Evolutionary conservation across 163 green algal genomes (phyloP), one percentile per base, ranked within the genome.

Genomic region (Prototheca wickerhamii): DNA sequence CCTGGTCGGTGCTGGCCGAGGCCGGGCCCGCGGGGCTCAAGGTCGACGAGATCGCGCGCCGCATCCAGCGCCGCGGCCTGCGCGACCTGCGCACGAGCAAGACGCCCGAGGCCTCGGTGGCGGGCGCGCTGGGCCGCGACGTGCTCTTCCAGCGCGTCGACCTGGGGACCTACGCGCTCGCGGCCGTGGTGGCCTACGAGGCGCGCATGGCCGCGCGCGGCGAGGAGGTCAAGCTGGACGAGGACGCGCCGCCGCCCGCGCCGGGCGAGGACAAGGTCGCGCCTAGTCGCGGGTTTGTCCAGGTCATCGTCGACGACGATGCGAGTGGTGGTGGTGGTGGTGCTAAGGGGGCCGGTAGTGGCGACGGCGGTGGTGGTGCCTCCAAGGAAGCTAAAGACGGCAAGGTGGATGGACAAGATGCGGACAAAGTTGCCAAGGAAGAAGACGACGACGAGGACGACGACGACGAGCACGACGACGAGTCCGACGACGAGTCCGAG

Each of bases 1-100:
- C 84, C 18, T 95, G 87, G 87, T 70, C 81, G 69, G 86, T 95
- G 69, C 75, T 95, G 64, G 63, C 82, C n/a, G 80, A 84, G 33
- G 72, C 64, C 4, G 89, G 85, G 1, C 74, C 87, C 4, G 75
- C 82, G 28, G 89, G 89, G 4, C 64, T 96, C 67, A 49, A 44
- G 7, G 73, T 87, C 6, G 34, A 71, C 20, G 86, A 95, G 54
- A 86, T 96, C 58, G 80, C 84, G 4, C 65, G 73, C 4, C 75
- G 72, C 31, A 94, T 96, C 30, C 78, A 91, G 61, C 64, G 75
- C 40, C 54, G 61, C 21, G 84, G 86, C 23, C 70, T 91, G 58
- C 76, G 87, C 0, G 82, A 92, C 70, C 73, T 95, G 58, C 63
- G 75, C 20, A 79, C 72, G 60, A 82, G 65, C 68, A 87, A 84